These are phyloP conservation scores for Phytophthora fragariae DNA, from an alignment of 352 stramenopile genomes.

Conservation along the genomic window DNA sequence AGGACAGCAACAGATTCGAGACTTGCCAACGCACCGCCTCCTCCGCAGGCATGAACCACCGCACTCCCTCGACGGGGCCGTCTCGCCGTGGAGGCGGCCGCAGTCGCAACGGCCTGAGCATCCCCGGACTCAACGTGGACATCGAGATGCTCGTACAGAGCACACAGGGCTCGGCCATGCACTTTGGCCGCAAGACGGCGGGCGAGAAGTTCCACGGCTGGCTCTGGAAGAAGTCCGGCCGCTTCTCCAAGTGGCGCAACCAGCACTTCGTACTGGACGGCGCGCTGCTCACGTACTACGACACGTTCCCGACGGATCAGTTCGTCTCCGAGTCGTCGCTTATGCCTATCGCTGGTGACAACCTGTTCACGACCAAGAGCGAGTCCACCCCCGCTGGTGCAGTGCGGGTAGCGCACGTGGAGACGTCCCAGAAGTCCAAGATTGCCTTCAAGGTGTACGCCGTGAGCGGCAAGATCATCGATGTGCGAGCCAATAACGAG, in stretches of 20 bases:
- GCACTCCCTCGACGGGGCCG: conserved; percentile 30
- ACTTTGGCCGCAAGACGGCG: conserved; percentile 65
- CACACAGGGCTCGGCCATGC: conserved; percentile 77
- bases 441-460: conserved; percentile 88
- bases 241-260: conserved; percentile 86
- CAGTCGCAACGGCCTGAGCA: conserved; percentile 34
- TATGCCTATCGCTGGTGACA: conserved; percentile 66
- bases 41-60: conserved; percentile 42
- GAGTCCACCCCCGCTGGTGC: conserved; percentile 73
- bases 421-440: conserved; percentile 76
- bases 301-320: conserved; percentile 83
- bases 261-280: conserved; percentile 88
- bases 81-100: conserved; percentile 20
- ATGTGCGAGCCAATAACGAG: conserved; percentile 84
- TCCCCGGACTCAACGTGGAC: conserved; percentile 73
- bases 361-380: conserved; percentile 75
- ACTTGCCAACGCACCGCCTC: conserved; percentile 26
- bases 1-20: conserved; percentile 9
- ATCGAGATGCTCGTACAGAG: conserved; percentile 87
- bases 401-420: conserved; percentile 80
- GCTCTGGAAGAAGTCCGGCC: conserved; percentile 85
- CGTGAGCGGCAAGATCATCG: conserved; percentile 86
- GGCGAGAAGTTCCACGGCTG: conserved; percentile 84
- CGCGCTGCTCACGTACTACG: conserved; percentile 82
- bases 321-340: conserved; percentile 72